Conservation (phyloP, 2,329 filamentous ascomycete genomes). For the Ophiostoma angusticollis region DNA sequence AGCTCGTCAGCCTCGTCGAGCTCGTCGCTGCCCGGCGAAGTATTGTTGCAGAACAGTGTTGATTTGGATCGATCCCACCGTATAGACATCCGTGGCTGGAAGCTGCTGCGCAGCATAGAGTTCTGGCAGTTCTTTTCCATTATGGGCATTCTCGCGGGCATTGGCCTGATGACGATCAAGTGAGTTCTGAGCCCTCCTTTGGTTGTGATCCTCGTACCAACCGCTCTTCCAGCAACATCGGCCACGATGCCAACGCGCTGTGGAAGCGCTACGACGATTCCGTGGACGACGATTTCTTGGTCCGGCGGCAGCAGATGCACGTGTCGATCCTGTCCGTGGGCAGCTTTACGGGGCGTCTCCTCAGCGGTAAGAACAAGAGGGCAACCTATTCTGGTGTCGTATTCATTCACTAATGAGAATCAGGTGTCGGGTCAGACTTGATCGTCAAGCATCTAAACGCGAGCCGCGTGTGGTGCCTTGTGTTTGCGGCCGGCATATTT, state of each 20-base stretch:
- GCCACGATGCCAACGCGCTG: constrained; percentile 74
- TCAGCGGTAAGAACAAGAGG: constrained; percentile 53
- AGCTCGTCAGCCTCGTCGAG: too few species aligned
- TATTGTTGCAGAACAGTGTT: constrained; percentile 46
- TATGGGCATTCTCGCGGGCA: constrained; percentile 81
- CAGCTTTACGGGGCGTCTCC: constrained; percentile 71
- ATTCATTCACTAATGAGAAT: too few species aligned
- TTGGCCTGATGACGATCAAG: constrained; percentile 99
- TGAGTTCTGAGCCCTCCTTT: constrained; percentile 41
- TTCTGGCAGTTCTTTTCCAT: constrained; percentile 88
- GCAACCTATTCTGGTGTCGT: neutral
- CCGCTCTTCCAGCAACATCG: constrained; percentile 61
- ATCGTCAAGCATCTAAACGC: constrained; percentile 69
- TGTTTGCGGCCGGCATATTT: constrained; percentile 66
- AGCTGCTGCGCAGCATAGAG: constrained; percentile 56
- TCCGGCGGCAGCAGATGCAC: constrained; percentile 74
- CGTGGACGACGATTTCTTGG: constrained; percentile 60
- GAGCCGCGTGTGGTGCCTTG: constrained; percentile 84
- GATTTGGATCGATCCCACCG: constrained; percentile 63
- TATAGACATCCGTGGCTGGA: constrained; percentile 81
- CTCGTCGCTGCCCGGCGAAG: constrained; percentile 37
- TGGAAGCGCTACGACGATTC: constrained; percentile 77
- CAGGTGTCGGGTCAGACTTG: constrained; percentile 80
- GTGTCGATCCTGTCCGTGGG: constrained; percentile 87
- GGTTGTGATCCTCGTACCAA: constrained; percentile 2